Evolutionary conservation across 2,329 filamentous ascomycete species (phyloP), one percentile per base, ranked within the genome.

Genomic region (Didymella arachidicola): DNA sequence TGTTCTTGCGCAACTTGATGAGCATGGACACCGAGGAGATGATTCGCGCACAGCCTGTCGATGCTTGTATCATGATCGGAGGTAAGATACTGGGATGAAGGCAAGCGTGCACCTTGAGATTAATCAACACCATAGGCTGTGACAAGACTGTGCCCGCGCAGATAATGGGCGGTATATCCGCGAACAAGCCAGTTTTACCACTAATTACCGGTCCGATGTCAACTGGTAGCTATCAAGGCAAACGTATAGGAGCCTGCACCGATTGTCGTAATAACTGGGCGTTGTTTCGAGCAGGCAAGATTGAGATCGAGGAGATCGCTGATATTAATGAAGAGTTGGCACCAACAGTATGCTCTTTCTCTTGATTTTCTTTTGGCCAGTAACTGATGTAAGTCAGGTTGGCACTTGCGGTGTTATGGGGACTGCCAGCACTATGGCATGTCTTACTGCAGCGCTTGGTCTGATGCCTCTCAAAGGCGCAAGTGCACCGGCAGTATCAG

Each of bases 11-110:
- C 30, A 92, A 92, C 63, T 69, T 92, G 56, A 92, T 92, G 89
- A 88, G 86, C 64, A 90, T 92, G 87, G 89, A 92, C 69, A 92
- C 89, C 0, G 89, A 92, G 72, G 89, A 92, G 78, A 92, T 92
- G 89, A 87, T 91, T 52, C 80, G 80, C 42, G 89, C 88, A 0
- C 89, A 92, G 73, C 89, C 89, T 0, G 81, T 89, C 16, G 89
- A 92, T 75, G 86, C 87, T 0, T 85, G 86, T 10, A 82, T 90
- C 14, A 80, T 89, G 63, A 87, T 91, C 64, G 89, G 89, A 46
- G 88, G 87, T 86, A 56, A 56, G 36, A 27, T 8, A 5, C 12
- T 26, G 8, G 1, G 3, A 26, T n/a, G 8, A 1, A 18, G 2
- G 8, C 3, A 36, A 14, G 4, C 1, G 14, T 14, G 1, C 6